These are phyloP conservation scores for Vicia sativa DNA, from an alignment of 306 rosid species.

Conservation along the genomic window DNA sequence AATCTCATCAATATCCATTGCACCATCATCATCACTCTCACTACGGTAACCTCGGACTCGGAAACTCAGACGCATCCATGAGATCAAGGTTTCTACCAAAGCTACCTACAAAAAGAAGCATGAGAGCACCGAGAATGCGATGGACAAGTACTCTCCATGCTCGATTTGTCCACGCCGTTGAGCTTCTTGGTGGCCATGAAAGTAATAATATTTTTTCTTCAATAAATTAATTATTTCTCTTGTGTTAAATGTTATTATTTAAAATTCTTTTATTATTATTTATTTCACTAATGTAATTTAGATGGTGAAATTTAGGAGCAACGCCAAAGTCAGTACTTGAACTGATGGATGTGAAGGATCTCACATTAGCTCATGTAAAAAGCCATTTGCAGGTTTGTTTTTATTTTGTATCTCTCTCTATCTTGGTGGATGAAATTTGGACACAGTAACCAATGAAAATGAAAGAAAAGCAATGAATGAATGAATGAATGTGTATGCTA, in stretches of 20 bases:
- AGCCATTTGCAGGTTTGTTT: conserved; percentile 88
- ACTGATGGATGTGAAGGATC: conserved; percentile 98
- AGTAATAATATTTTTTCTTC: conserved; percentile 45
- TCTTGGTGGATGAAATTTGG: conserved; percentile 24
- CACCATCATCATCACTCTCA: conserved; percentile 58
- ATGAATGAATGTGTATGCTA: conserved; percentile 36
- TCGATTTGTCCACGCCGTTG: conserved; percentile 90
- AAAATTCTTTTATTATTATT: background rate
- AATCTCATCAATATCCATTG: conserved; percentile 56
- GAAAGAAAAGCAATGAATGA: conserved; percentile 39
- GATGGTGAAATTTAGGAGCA: conserved; percentile 68
- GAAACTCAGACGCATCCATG: conserved; percentile 52
- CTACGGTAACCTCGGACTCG: conserved; percentile 43
- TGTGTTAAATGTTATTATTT: background rate
- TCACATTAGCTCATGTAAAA: conserved; percentile 93
- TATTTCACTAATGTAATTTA: conserved; percentile 16
- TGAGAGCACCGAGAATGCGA: conserved; percentile 94
- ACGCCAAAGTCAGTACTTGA: conserved; percentile 96
- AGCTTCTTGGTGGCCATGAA: conserved; percentile 97
- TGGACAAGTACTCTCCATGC: conserved; percentile 94
- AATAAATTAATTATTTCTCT: background rate
- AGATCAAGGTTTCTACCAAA: conserved; percentile 82
- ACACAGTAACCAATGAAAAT: conserved; percentile 61
- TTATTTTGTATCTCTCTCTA: background rate
- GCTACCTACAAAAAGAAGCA: conserved; percentile 75